Conservation (phyloP, 2,329 filamentous ascomycete genomes). For the Colletotrichum sp. region DNA sequence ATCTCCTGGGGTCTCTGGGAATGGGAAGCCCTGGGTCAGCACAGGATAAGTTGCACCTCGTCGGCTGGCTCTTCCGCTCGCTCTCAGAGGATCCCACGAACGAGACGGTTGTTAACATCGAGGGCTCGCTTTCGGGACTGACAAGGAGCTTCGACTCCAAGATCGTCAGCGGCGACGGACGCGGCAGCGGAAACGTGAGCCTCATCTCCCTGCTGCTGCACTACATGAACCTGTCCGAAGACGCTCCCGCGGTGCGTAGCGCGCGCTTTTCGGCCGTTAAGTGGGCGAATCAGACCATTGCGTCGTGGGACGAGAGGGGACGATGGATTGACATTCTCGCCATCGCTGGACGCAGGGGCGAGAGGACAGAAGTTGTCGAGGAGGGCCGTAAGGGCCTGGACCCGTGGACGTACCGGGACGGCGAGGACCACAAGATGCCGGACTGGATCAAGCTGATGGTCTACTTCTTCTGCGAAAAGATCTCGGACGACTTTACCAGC, state of each 20-base stretch:
- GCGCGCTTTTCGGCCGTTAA: slow-evolving; percentile 83
- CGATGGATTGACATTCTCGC: slow-evolving; percentile 91
- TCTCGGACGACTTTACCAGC: neutral
- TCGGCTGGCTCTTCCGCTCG: slow-evolving; percentile 81
- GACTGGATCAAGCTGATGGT: slow-evolving; percentile 57
- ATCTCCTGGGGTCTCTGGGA: slow-evolving; percentile 84
- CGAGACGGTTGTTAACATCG: slow-evolving; percentile 83
- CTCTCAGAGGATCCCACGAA: slow-evolving; percentile 79
- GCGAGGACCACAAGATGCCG: slow-evolving; percentile 38
- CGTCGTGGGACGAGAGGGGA: slow-evolving; percentile 77
- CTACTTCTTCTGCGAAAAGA: slow-evolving; percentile 48
- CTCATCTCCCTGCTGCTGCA: slow-evolving; percentile 65
- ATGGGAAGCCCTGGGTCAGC: slow-evolving; percentile 65
- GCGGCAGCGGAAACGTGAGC: slow-evolving; percentile 10
- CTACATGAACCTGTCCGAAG: slow-evolving; percentile 65
- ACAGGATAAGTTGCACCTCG: slow-evolving; percentile 58
- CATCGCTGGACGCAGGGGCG: slow-evolving; percentile 66
- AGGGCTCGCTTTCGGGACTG: slow-evolving; percentile 84
- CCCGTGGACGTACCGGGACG: slow-evolving; percentile 56
- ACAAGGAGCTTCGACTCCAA: slow-evolving; percentile 48
- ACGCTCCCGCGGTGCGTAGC: slow-evolving; percentile 65
- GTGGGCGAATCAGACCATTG: slow-evolving; percentile 87
- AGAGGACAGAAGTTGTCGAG: slow-evolving; percentile 84
- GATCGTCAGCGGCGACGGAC: slow-evolving; percentile 29
- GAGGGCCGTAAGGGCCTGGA: slow-evolving; percentile 90